These are phyloP conservation scores for Amphichorda felina DNA, from an alignment of 2,329 filamentous ascomycete genomes.

Conservation along the genomic window DNA sequence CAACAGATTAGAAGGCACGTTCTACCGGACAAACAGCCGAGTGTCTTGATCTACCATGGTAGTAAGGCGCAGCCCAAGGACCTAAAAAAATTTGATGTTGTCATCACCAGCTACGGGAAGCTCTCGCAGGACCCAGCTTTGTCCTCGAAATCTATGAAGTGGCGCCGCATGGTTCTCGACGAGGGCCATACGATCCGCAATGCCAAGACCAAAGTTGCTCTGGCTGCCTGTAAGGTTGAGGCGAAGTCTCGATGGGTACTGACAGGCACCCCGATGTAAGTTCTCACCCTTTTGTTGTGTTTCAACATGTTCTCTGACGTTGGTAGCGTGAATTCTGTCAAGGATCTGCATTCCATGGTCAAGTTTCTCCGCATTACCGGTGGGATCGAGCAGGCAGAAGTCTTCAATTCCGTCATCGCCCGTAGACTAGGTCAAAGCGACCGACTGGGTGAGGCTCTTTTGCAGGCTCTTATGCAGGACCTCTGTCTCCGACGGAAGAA, in stretches of 20 bases:
- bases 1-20: constrained; percentile 68
- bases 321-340: constrained; percentile 60
- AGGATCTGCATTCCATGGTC: constrained; percentile 69
- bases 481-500: constrained; percentile 75
- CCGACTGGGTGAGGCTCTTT: constrained; percentile 44
- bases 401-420: constrained; percentile 56
- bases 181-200: constrained; percentile 80
- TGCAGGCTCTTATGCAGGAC: constrained; percentile 69
- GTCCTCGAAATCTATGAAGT: constrained; percentile 35
- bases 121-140: constrained; percentile 48
- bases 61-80: constrained; percentile 36
- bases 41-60: constrained; percentile 66
- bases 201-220: constrained; percentile 56
- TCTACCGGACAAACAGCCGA: constrained; percentile 46
- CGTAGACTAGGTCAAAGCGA: constrained; percentile 52
- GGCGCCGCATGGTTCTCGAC: constrained; percentile 71
- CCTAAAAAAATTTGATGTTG: constrained; percentile 57
- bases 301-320: not conserved
- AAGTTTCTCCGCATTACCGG: constrained; percentile 68
- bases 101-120: constrained; percentile 78
- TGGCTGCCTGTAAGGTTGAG: constrained; percentile 54
- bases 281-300: not conserved
- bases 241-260: constrained; percentile 69
- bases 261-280: constrained; percentile 67
- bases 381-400: constrained; percentile 57